Conservation (phyloP, 176 grass and related monocot genomes). For the Cymbopogon citratus region DNA sequence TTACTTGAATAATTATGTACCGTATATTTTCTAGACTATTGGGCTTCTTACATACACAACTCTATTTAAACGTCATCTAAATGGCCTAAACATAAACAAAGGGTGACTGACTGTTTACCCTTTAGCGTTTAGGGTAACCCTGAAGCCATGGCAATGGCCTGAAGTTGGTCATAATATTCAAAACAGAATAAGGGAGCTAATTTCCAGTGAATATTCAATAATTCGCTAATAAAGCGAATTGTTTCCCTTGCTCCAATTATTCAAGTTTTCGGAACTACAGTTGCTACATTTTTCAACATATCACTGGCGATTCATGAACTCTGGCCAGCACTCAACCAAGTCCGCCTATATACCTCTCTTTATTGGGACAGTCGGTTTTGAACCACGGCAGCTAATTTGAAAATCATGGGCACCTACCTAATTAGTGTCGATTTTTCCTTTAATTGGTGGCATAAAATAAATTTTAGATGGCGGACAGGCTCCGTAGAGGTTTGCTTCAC, state of each 20-base stretch:
- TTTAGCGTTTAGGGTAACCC: neutral
- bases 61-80: too few species aligned
- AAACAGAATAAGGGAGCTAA: neutral
- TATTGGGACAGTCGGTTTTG: neutral
- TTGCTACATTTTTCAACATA: neutral
- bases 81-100: too few species aligned
- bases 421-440: neutral
- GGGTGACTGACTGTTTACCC: too few species aligned
- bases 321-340: neutral
- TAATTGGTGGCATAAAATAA: neutral
- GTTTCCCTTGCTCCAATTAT: neutral
- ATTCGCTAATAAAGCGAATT: neutral
- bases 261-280: neutral
- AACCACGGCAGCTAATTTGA: neutral
- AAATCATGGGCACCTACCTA: neutral
- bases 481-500: neutral
- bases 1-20: too few species aligned
- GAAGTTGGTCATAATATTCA: neutral
- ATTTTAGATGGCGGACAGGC: neutral
- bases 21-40: too few species aligned
- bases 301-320: neutral
- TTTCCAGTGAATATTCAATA: neutral
- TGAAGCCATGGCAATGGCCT: neutral
- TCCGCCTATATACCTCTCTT: neutral
- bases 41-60: too few species aligned